Percentiles rank a stretch among this genome's conserved stretches.
Conservation (phyloP, 495 filamentous ascomycete genomes). For the Aspergillus egyptiacus region DNA sequence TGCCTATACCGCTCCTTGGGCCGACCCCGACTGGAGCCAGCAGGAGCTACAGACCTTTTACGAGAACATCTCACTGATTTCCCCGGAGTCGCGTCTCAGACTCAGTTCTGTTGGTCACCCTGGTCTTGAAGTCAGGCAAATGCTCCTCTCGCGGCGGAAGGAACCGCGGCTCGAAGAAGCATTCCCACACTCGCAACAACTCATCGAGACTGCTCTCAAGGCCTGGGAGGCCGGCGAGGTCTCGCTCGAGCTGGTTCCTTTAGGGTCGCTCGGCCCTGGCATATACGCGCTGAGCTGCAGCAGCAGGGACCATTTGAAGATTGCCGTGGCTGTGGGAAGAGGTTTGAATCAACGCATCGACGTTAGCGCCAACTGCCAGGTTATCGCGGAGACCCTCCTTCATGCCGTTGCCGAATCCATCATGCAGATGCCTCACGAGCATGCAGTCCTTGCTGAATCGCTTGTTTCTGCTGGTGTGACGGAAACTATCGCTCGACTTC, state of each 20-base stretch:
- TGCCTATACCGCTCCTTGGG: slow-evolving; percentile 41
- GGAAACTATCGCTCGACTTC: slow-evolving; percentile 33
- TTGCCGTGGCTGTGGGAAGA: slow-evolving; percentile 40
- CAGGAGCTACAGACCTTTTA: slow-evolving; percentile 47
- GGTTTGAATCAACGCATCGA: slow-evolving; percentile 34
- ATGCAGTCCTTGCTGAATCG: slow-evolving; percentile 43
- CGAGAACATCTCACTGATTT: slow-evolving; percentile 26
- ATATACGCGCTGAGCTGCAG: slow-evolving; percentile 45
- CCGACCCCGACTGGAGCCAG: slow-evolving; percentile 45
- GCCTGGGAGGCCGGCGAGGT: slow-evolving; percentile 41
- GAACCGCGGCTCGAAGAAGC: slow-evolving; percentile 37
- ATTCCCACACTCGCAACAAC: slow-evolving; percentile 38
- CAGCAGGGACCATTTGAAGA: slow-evolving; percentile 27
- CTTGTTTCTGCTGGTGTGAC: slow-evolving; percentile 38
- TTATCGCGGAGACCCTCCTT: slow-evolving; percentile 51
- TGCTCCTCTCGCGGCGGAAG: slow-evolving; percentile 31
- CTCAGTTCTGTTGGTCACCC: slow-evolving; percentile 39
- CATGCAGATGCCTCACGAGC: slow-evolving; percentile 45
- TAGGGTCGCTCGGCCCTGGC: slow-evolving; percentile 34
- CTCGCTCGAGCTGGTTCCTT: slow-evolving; percentile 42
- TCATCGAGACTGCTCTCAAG: slow-evolving; percentile 33
- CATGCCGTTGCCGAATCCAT: slow-evolving; percentile 47
- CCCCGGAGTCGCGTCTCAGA: slow-evolving; percentile 28
- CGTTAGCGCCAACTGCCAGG: slow-evolving; percentile 40
- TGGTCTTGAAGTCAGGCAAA: slow-evolving; percentile 43